Evolutionary conservation across 257 asterid genomes (phyloP).

Genomic region (Solanum arcanum): DNA sequence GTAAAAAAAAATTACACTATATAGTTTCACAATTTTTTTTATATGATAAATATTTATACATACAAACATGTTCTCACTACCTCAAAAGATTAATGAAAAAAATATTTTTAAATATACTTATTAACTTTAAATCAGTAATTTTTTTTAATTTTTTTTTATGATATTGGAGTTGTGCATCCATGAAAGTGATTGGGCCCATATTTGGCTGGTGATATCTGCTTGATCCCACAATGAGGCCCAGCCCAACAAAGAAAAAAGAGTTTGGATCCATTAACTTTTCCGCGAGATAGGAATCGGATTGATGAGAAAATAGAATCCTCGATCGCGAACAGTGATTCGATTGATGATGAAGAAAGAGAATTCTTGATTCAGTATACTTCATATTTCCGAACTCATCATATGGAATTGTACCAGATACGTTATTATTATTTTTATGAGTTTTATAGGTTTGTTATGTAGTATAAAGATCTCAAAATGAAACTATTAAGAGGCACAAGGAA

Average conservation of each 20-base stretch:
- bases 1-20: not conserved
- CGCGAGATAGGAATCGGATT: not conserved
- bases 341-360: too few species aligned
- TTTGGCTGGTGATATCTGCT: not conserved
- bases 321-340: too few species aligned
- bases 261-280: not conserved
- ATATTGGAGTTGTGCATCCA: not conserved
- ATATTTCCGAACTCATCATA: accelerated
- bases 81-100: not conserved
- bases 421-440: not conserved
- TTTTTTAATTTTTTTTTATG: not conserved
- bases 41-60: not conserved
- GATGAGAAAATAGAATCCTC: too few species aligned
- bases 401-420: too few species aligned
- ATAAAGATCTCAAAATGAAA: not conserved
- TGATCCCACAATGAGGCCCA: not conserved
- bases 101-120: not conserved
- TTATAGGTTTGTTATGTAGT: not conserved
- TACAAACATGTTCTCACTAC: not conserved
- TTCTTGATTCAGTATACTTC: too few species aligned
- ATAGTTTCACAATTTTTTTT: not conserved
- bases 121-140: not conserved
- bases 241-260: not conserved
- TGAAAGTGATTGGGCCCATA: not conserved
- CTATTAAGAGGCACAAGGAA: not conserved